Evolutionary conservation across 192 early-diverging fungal species (phyloP).

Genomic region (Nowakowskiella sp.): DNA sequence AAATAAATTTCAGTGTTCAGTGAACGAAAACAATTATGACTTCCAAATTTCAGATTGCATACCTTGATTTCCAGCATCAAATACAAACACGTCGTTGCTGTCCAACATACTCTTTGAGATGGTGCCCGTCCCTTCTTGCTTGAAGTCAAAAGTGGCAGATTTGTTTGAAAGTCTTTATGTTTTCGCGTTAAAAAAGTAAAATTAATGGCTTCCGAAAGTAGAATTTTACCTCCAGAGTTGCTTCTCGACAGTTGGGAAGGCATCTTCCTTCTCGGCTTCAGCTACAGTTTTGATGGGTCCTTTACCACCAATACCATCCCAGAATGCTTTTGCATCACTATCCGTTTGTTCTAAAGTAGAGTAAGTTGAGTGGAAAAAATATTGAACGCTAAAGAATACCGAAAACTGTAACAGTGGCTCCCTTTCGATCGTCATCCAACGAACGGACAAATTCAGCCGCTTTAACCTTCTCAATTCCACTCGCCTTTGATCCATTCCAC

Average conservation of each 20-base stretch:
- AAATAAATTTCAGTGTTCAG: too few species aligned
- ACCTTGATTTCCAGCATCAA: slow-evolving; percentile 49
- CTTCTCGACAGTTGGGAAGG: slow-evolving; percentile 22
- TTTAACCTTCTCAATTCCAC: slow-evolving; percentile 61
- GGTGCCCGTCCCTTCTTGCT: slow-evolving; percentile 41
- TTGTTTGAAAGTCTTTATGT: too few species aligned
- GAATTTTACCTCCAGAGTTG: slow-evolving; percentile 34
- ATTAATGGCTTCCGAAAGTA: slow-evolving; percentile 3
- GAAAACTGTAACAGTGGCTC: slow-evolving; percentile 51
- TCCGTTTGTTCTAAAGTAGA: slow-evolving; percentile 45
- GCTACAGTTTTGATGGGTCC: slow-evolving; percentile 48
- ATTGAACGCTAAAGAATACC: slow-evolving; percentile 29
- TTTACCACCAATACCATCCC: slow-evolving; percentile 53
- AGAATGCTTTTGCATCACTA: slow-evolving; percentile 48
- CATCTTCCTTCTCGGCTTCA: slow-evolving; percentile 22
- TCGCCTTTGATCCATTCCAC: slow-evolving; percentile 57
- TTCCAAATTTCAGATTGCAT: background rate
- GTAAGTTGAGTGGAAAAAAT: background rate
- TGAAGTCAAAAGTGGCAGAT: slow-evolving; percentile 32
- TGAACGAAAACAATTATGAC: background rate
- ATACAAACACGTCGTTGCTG: slow-evolving; percentile 57
- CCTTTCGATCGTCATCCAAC: slow-evolving; percentile 55
- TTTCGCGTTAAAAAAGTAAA: background rate
- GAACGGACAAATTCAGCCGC: slow-evolving; percentile 56
- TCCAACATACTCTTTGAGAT: slow-evolving; percentile 36